Evolutionary conservation across 2,329 filamentous ascomycete genomes (phyloP).

Genomic region (Coleophoma eucalyptorum): DNA sequence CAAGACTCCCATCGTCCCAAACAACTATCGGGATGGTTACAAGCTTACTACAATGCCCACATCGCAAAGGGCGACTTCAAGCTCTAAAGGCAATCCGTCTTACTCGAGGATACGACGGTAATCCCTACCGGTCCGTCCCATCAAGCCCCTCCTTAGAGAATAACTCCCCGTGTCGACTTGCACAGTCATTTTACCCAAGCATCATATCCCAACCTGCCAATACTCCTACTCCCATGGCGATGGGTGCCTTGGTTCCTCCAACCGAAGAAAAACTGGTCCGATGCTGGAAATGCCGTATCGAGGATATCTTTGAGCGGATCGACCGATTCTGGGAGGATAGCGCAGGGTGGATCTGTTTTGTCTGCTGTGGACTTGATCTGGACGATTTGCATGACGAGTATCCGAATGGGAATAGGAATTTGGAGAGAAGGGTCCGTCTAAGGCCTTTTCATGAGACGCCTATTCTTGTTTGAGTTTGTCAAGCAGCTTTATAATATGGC

Average conservation of each 20-base stretch:
- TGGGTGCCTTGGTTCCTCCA: too few species aligned
- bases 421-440: neutral
- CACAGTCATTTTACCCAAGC: too few species aligned
- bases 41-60: constrained; percentile 5
- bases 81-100: neutral
- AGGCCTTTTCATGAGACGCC: neutral
- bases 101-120: neutral
- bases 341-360: constrained; percentile 15
- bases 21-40: constrained; percentile 9
- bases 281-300: constrained; percentile 22
- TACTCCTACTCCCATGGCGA: too few species aligned
- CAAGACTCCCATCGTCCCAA: constrained; percentile 11
- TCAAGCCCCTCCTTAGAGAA: neutral
- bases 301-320: constrained; percentile 15
- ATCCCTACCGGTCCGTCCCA: neutral
- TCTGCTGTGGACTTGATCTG: constrained; percentile 21
- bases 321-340: constrained; percentile 15
- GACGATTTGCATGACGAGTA: constrained; percentile 10
- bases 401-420: neutral
- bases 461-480: neutral
- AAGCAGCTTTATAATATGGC: neutral
- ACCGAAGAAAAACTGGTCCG: too few species aligned
- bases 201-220: too few species aligned
- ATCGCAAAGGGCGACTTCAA: constrained; percentile 7
- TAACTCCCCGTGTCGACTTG: neutral